Base-by-base conservation (phyloP, 2,329 filamentous ascomycete species). In the Neonectria faginata region DNA sequence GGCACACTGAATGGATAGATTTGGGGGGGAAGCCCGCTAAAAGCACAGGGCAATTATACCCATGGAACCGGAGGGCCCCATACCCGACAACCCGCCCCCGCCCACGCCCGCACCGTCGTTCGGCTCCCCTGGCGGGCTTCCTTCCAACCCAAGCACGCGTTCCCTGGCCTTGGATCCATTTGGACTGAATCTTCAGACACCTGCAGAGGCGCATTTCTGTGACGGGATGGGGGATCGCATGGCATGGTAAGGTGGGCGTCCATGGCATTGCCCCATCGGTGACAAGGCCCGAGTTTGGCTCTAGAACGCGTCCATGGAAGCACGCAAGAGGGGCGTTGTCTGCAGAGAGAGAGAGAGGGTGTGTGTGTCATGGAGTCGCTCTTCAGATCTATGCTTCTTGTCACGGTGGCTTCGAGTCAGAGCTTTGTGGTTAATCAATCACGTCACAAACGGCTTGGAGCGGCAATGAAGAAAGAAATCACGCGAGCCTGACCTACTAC, bases 1-100 rank as follows among this genome's bases (percentile, higher is more conserved):
- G 58, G 66, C 62, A 47, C 57, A 42, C 45, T 70, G 67, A 67
- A 62, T 68, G 70, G 63, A 58, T 29, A 33, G 47, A 5, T n/a
- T 3, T 18, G 7, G 59, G 62, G 36, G 61, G 53, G 47, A 48
- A 52, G 52, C 51, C 54, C 48, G 31, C 36, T 36, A 48, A 48
- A 48, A 16, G 45, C 45, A 29, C 45, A 44, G 54, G 54, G n/a
- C n/a, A n/a, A 4, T n/a, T 27, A 47, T 27, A 47, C 42, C 55
- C 55, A 51, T 29, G 48, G 48, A 10, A 11, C 10, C 29, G 29
- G 12, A 48, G 55, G 55, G 20, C 55, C 33, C 29, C 42, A 41
- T 27, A 20, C 33, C 53, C 31, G n/a, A 45, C 53, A 50, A 25
- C 47, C 47, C 16, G 16, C 27, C 47, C 47, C 47, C 16, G 16